phyloP scores from a whole-genome alignment of 2,329 filamentous ascomycete genomes.

The Talaromyces sp. region DNA sequence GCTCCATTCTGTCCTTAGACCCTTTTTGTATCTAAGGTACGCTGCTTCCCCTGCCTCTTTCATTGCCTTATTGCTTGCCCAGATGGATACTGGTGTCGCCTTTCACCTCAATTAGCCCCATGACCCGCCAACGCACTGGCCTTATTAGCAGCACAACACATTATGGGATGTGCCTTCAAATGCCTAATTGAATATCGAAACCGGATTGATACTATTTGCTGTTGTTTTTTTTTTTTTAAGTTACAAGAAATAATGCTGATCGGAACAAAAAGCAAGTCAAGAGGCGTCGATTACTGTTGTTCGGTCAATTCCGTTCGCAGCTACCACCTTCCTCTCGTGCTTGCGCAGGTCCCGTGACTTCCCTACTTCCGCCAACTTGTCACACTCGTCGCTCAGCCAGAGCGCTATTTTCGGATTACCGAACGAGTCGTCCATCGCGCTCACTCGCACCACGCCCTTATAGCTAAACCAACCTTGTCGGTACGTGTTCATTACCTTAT shows the following conservation, averaged over 20 bases:
- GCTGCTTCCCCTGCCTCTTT: slow-evolving; percentile 18
- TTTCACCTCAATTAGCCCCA: slow-evolving; percentile 15
- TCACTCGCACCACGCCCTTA: slow-evolving; percentile 34
- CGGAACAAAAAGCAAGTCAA: background rate
- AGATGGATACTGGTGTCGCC: slow-evolving; percentile 11
- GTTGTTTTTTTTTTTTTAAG: background rate
- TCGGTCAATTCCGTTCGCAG: background rate
- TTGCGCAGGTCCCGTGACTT: slow-evolving; percentile 28
- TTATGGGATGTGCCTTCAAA: background rate
- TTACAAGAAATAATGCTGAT: slow-evolving; percentile 2
- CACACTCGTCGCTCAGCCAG: slow-evolving; percentile 27
- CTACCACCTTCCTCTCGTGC: slow-evolving; percentile 17
- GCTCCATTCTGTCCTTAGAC: slow-evolving; percentile 17
- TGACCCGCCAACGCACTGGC: slow-evolving; percentile 28
- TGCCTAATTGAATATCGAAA: background rate
- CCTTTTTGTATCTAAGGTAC: slow-evolving; percentile 25
- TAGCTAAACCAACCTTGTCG: slow-evolving; percentile 41
- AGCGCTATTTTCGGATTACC: slow-evolving; percentile 36
- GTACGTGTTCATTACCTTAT: slow-evolving; percentile 31
- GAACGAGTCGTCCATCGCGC: slow-evolving; percentile 30
- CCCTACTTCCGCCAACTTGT: slow-evolving; percentile 19
- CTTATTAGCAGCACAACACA: slow-evolving; percentile 23
- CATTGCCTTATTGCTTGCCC: slow-evolving; percentile 19
- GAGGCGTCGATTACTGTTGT: background rate
- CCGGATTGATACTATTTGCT: slow-evolving; percentile 6